phyloP scores from a whole-genome alignment of 31 red algal genomes.

The Asparagopsis taxiformis region DNA sequence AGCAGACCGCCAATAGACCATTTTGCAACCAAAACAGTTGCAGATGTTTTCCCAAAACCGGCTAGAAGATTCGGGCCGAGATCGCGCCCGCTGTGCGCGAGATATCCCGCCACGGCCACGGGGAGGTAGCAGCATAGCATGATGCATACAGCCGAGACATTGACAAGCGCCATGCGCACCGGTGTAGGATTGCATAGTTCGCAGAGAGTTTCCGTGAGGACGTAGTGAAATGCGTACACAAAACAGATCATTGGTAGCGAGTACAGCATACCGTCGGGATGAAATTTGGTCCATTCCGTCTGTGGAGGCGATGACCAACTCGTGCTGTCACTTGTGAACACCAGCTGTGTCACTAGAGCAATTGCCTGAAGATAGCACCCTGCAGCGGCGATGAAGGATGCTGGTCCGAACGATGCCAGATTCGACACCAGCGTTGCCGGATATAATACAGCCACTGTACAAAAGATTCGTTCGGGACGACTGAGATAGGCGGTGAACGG shows the following conservation, averaged over 20 bases:
- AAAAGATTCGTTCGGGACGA: constrained; percentile 37
- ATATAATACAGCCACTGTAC: constrained; percentile 28
- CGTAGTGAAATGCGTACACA: constrained; percentile 74
- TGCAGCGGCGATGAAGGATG: constrained; percentile 46
- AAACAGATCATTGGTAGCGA: constrained; percentile 69
- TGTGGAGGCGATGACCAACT: constrained; percentile 11
- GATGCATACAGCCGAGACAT: constrained; percentile 27
- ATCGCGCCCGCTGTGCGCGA: constrained; percentile 37
- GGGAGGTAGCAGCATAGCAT: constrained; percentile 64
- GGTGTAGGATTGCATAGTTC: constrained; percentile 53
- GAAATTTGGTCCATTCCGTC: constrained; percentile 11
- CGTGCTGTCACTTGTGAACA: constrained; percentile 3
- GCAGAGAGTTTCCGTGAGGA: constrained; percentile 64
- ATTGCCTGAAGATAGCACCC: constrained; percentile 70
- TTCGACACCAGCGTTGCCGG: constrained; percentile 35
- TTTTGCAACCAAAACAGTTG: constrained; percentile 45
- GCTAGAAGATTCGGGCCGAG: constrained; percentile 54
- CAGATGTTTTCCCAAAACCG: constrained; percentile 25
- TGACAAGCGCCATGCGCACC: constrained; percentile 44
- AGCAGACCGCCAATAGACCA: constrained; percentile 62
- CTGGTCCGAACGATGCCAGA: constrained; percentile 66
- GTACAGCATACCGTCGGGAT: constrained; percentile 32
- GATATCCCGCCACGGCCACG: constrained; percentile 53
- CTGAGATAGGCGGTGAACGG: constrained; percentile 22
- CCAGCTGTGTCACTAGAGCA: constrained; percentile 50